A percentile compares a stretch with the other conserved stretches of the same genome.
Evolutionary conservation across 352 stramenopile species (phyloP).

Genomic region (Phytophthora rubi): DNA sequence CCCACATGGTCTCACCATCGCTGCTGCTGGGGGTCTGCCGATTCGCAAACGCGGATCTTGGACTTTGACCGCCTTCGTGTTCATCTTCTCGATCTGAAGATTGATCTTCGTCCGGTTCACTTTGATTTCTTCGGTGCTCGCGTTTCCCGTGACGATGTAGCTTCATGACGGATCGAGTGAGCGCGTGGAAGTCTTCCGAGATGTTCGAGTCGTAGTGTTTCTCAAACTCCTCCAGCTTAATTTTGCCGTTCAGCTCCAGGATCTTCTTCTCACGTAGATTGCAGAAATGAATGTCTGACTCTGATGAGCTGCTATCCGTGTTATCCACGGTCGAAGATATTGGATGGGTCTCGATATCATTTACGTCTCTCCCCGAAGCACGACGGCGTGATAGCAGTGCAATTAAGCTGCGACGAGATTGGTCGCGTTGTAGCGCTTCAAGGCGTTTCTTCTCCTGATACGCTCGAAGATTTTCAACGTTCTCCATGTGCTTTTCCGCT

Average conservation of each 20-base stretch:
- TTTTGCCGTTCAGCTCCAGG: conserved; percentile 56
- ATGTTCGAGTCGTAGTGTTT: conserved; percentile 76
- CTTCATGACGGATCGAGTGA: conserved; percentile 48
- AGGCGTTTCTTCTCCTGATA: conserved; percentile 61
- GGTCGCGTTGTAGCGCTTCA: conserved; percentile 38
- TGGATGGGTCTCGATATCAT: neutral
- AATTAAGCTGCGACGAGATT: conserved; percentile 42
- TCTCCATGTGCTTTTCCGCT: conserved; percentile 62
- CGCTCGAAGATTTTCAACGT: conserved; percentile 61
- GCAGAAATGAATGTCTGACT: conserved; percentile 39
- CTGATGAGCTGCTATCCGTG: neutral
- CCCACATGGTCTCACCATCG: conserved; percentile 56
- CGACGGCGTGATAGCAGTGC: neutral
- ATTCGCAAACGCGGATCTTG: neutral
- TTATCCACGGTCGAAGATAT: neutral
- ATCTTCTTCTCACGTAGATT: conserved; percentile 68
- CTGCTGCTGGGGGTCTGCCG: conserved; percentile 10
- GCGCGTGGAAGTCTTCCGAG: conserved; percentile 56
- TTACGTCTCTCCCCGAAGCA: neutral
- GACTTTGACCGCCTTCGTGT: neutral
- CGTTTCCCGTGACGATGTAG: conserved; percentile 23
- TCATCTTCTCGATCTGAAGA: neutral
- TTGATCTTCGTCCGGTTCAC: neutral
- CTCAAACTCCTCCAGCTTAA: conserved; percentile 59
- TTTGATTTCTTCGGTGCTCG: neutral